These are phyloP conservation scores for Ampelocalamus luodianensis DNA, from an alignment of 176 grass and related monocot genomes.

Conservation along the genomic window DNA sequence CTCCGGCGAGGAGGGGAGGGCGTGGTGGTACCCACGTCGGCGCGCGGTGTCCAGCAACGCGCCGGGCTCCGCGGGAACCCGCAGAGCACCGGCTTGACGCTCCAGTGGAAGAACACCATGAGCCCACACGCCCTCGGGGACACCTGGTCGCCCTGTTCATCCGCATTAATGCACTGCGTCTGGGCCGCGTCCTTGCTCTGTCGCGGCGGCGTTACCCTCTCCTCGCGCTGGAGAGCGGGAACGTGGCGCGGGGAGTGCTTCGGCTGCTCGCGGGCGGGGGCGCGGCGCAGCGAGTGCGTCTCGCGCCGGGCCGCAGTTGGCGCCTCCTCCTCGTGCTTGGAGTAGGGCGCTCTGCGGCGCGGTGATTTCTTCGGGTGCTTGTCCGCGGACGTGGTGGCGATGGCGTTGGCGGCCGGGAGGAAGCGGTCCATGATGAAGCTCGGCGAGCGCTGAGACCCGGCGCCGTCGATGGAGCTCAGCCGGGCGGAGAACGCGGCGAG, in stretches of 20 bases:
- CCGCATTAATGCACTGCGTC: not conserved
- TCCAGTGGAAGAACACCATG: slow-evolving; percentile 79
- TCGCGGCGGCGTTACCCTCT: not conserved
- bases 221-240: not conserved
- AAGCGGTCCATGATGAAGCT: slow-evolving; percentile 97
- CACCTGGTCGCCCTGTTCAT: slow-evolving; percentile 35
- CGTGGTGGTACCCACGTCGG: not conserved
- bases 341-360: slow-evolving; percentile 21
- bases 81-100: slow-evolving; percentile 67
- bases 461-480: slow-evolving; percentile 72
- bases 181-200: not conserved
- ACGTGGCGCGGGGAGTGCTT: not conserved
- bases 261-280: slow-evolving; percentile 6
- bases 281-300: not conserved
- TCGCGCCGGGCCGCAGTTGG: not conserved
- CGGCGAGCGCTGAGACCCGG: slow-evolving; percentile 53
- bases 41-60: slow-evolving; percentile 19
- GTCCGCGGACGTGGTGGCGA: slow-evolving; percentile 68
- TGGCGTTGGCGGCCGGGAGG: slow-evolving; percentile 79
- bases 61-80: slow-evolving; percentile 61
- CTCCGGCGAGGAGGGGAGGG: slow-evolving; percentile 43
- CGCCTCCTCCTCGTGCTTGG: slow-evolving; percentile 18
- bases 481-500: slow-evolving; percentile 63
- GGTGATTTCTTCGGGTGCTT: slow-evolving; percentile 37
- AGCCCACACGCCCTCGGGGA: slow-evolving; percentile 65